Conservation (phyloP, 768 basidiomycete genomes). For the Cystobasidiopsis lactophilus region DNA sequence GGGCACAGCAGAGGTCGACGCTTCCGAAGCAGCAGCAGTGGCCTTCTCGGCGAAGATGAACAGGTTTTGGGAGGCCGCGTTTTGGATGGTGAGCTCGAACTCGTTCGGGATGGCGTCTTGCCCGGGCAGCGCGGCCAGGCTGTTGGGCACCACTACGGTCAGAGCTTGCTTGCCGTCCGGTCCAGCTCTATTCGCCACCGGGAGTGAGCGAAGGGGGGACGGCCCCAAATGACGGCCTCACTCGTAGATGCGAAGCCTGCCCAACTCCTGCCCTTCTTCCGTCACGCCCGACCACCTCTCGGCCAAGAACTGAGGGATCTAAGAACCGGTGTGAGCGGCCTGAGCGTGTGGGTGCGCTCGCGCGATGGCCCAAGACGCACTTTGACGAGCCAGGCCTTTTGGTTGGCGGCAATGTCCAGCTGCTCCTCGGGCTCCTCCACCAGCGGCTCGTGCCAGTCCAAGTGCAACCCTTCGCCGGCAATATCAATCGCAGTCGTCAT, state of each 20-base stretch:
- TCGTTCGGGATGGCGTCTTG: slow-evolving; percentile 32
- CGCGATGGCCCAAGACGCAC: slow-evolving; percentile 27
- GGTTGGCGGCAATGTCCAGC: not conserved
- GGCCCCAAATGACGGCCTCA: slow-evolving; percentile 39
- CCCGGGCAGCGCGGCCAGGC: slow-evolving; percentile 6
- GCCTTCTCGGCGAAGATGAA: slow-evolving; percentile 49
- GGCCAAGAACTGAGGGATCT: slow-evolving; percentile 73
- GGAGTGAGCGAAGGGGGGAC: slow-evolving; percentile 41
- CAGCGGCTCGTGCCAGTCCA: too few species aligned
- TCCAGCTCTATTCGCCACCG: slow-evolving; percentile 26
- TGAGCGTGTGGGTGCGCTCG: not conserved
- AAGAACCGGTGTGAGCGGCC: slow-evolving; percentile 7
- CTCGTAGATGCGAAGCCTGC: slow-evolving; percentile 55
- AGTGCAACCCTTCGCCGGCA: too few species aligned
- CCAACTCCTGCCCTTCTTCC: slow-evolving; percentile 55
- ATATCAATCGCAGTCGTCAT: too few species aligned
- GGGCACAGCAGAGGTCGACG: not conserved
- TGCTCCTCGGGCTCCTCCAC: not conserved
- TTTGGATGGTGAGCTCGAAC: slow-evolving; percentile 75
- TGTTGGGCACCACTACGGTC: slow-evolving; percentile 3
- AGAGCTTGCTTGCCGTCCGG: slow-evolving; percentile 19
- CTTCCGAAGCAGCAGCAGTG: slow-evolving; percentile 1
- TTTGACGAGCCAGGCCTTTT: slow-evolving; percentile 51
- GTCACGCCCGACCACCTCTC: slow-evolving; percentile 61
- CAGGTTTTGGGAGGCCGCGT: slow-evolving; percentile 63